Evolutionary conservation across 306 rosid species (phyloP), one percentile per base, ranked within the genome.

Genomic region (Sindora glabra): DNA sequence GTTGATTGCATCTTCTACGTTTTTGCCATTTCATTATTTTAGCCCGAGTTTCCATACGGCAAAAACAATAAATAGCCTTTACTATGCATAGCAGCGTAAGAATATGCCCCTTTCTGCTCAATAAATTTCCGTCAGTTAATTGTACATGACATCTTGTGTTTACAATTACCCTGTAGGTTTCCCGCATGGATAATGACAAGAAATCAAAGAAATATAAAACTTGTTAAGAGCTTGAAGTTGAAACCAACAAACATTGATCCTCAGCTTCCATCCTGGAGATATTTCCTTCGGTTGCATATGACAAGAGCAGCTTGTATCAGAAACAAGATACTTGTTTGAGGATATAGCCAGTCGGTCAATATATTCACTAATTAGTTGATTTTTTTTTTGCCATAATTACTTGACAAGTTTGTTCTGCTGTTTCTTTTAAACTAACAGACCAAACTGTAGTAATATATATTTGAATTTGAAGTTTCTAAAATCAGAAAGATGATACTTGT

Each of bases 121-220:
- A n/a, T n/a, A n/a, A n/a, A n/a, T n/a, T n/a, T n/a, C n/a, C n/a
- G n/a, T n/a, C n/a, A n/a, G n/a, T n/a, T n/a, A n/a, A n/a, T n/a
- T n/a, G n/a, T n/a, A n/a, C 2, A 42, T 8, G 9, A 22, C 1
- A 36, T 40, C 59, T 63, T 61, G 25, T 69, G 49, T 47, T 48
- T 34, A 37, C 32, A 47, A 59, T 60, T 69, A 18, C 49, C 64
- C 10, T 41, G 22, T 25, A 92, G 98, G 83, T 79, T 23, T 78
- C 94, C 41, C 75, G 70, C 70, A 39, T 32, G 51, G 89, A 86
- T 60, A 83, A 50, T 46, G 32, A 27, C 48, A 80, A 80, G 76
- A 85, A 80, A 65, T 33, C 55, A 32, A 86, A 74, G 49, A 79
- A 59, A 66, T 41, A 30, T 12, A 59, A 32, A 38, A 46, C 70